These are phyloP conservation scores for Aureobasidium pullulans DNA, from an alignment of 2,329 filamentous ascomycete species.

Conservation along the genomic window DNA sequence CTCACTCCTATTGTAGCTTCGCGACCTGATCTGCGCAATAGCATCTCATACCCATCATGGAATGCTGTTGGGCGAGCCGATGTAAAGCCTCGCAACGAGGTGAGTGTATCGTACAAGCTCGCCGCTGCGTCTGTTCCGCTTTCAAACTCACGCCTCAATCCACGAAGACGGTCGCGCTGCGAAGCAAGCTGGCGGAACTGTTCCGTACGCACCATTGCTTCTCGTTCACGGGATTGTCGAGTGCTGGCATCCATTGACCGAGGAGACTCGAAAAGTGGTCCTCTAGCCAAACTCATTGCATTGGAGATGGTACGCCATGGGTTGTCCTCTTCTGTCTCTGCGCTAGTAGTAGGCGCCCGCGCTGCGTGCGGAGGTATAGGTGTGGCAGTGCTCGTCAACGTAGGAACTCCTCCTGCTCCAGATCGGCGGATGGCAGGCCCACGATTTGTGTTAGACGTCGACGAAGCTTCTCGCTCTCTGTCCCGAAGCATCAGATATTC, in stretches of 20 bases:
- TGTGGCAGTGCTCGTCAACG: not conserved
- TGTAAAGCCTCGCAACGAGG: conserved; percentile 1
- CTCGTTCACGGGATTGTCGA: not conserved
- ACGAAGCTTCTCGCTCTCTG: not conserved
- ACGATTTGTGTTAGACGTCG: not conserved
- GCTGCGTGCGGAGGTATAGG: conserved; percentile 14
- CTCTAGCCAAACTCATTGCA: conserved; percentile 33
- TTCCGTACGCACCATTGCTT: conserved; percentile 5
- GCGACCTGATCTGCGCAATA: not conserved
- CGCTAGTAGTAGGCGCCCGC: not conserved
- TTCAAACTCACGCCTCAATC: conserved; percentile 5
- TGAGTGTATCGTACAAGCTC: conserved; percentile 10
- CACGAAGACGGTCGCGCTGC: conserved; percentile 11
- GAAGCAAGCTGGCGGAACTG: conserved; percentile 6
- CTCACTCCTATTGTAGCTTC: conserved; percentile 29
- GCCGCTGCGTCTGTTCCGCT: conserved; percentile 3
- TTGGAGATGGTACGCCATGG: conserved; percentile 44
- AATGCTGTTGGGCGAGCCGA: conserved; percentile 2
- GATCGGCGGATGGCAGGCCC: not conserved
- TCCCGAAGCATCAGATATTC: conserved; percentile 11
- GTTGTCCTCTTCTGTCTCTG: conserved; percentile 26
- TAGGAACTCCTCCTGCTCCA: not conserved
- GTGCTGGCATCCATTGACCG: conserved; percentile 15
- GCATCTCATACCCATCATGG: conserved; percentile 7
- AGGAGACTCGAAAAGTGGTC: conserved; percentile 26